phyloP scores from a whole-genome alignment of 169 alveolate species.

The Plasmodium adleri region DNA sequence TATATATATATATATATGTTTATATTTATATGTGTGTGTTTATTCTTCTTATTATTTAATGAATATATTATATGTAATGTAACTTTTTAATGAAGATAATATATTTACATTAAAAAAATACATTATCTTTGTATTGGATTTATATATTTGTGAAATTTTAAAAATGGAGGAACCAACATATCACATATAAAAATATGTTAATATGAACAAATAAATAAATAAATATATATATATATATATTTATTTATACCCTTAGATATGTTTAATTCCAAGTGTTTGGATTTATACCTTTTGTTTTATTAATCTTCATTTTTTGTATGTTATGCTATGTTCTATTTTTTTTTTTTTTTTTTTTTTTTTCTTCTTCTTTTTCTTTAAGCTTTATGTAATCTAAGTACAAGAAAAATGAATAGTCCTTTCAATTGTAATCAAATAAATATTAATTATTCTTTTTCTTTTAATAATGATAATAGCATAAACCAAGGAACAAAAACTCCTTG shows the following conservation, averaged over 20 bases:
- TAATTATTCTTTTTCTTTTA: constrained; percentile 20
- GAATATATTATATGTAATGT: too few species aligned
- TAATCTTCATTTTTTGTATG: neutral
- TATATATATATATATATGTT: too few species aligned
- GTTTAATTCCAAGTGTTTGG: neutral
- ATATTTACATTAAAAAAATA: neutral
- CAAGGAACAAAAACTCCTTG: neutral
- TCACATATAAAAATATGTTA: neutral
- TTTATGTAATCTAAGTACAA: neutral
- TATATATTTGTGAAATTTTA: too few species aligned
- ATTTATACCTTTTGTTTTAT: too few species aligned
- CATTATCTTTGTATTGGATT: too few species aligned
- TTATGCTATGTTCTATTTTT: neutral
- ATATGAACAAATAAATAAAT: constrained; percentile 8
- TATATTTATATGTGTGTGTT: too few species aligned
- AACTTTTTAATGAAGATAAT: neutral
- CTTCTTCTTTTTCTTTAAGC: neutral
- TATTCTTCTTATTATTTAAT: too few species aligned
- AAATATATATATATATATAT: constrained; percentile 7
- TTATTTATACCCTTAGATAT: neutral
- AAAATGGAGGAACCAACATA: too few species aligned
- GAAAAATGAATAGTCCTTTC: constrained; percentile 25
- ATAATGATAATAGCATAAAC: constrained; percentile 5
- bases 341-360: neutral
- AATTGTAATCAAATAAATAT: constrained; percentile 20